These are phyloP conservation scores for Kalaharituber pfeilii DNA, from an alignment of 2,329 filamentous ascomycete species.

Conservation along the genomic window DNA sequence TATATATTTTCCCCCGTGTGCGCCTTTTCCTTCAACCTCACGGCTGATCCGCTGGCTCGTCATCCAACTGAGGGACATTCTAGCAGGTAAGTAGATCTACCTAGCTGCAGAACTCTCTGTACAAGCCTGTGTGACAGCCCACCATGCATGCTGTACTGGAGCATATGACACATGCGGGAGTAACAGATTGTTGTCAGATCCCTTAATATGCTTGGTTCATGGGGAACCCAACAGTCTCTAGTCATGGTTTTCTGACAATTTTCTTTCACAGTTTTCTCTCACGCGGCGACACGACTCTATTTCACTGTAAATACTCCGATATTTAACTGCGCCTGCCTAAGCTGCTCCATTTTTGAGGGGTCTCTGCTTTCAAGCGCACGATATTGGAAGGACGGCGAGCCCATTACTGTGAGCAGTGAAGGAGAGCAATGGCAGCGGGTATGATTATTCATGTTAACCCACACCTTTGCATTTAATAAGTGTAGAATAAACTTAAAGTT, in stretches of 20 bases:
- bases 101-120: too few relatives aligned
- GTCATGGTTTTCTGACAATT: neutral
- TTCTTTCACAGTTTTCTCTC: neutral
- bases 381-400: neutral
- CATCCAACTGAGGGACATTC: too few relatives aligned
- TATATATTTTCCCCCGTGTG: too few relatives aligned
- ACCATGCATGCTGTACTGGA: neutral
- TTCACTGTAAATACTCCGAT: neutral
- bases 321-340: neutral
- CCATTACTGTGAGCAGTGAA: neutral
- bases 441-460: neutral
- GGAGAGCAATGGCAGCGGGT: conserved; percentile 1
- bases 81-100: too few relatives aligned
- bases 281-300: neutral
- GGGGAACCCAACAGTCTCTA: neutral
- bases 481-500: conserved; percentile 5
- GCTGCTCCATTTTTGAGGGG: neutral
- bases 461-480: too few relatives aligned
- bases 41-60: too few relatives aligned
- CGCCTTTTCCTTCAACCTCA: too few relatives aligned
- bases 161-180: neutral
- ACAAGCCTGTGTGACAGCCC: neutral
- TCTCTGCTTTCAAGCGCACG: neutral
- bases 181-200: neutral
- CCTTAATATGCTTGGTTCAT: neutral